Evolutionary conservation across 495 filamentous ascomycete genomes (phyloP).

Genomic region (Tuber umbilicatum): DNA sequence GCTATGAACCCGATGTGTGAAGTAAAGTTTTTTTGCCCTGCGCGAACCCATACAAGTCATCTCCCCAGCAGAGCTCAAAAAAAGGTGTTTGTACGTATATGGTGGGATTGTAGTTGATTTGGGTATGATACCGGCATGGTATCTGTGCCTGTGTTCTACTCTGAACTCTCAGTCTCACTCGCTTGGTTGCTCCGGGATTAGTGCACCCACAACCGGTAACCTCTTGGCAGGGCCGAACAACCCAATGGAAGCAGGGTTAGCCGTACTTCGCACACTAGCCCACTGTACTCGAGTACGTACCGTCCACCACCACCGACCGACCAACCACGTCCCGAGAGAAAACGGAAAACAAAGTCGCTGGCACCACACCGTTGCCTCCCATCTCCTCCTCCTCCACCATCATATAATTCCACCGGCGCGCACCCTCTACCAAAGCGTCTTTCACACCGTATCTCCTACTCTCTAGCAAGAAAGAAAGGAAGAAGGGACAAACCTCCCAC

Average conservation of each 20-base stretch:
- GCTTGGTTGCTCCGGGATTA: background rate
- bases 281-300: no score
- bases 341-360: background rate
- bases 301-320: background rate
- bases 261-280: no score
- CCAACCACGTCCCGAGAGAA: background rate
- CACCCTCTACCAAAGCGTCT: background rate
- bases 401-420: background rate
- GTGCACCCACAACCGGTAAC: background rate
- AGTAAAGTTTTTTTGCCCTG: background rate
- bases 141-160: no score
- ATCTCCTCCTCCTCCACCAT: background rate
- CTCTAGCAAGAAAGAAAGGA: background rate
- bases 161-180: background rate
- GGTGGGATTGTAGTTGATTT: background rate
- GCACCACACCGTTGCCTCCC: background rate
- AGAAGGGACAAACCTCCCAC: background rate
- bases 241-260: no score
- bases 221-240: conserved; percentile 1
- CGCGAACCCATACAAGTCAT: background rate
- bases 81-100: background rate
- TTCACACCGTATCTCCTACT: background rate
- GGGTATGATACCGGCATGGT: no score
- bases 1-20: background rate
- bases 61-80: background rate